Conservation (phyloP, 805 yeast species). For the Scheffersomyces coipomensis region DNA sequence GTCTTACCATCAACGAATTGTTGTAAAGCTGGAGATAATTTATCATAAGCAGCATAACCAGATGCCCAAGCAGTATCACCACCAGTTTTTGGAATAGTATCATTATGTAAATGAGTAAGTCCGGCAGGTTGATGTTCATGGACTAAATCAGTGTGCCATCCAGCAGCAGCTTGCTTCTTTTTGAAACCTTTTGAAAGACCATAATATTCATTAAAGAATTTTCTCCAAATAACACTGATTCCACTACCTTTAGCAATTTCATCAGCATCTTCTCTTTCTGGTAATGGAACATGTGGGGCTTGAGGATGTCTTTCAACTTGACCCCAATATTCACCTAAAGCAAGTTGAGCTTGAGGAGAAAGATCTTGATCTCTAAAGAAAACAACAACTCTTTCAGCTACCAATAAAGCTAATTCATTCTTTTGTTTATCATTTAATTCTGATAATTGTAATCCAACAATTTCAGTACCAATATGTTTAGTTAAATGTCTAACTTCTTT, state of each 20-base stretch:
- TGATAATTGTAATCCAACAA: slow-evolving; percentile 26
- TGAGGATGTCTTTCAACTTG: slow-evolving; percentile 30
- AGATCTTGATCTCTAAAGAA: slow-evolving; percentile 31
- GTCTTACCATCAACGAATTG: slow-evolving; percentile 52
- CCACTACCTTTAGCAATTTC: slow-evolving; percentile 17
- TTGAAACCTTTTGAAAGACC: slow-evolving; percentile 29
- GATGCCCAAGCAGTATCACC: slow-evolving; percentile 60
- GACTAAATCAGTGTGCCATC: slow-evolving; percentile 37
- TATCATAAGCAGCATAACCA: slow-evolving; percentile 59
- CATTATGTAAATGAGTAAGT: slow-evolving; percentile 36
- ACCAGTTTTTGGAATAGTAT: slow-evolving; percentile 45
- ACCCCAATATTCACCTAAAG: slow-evolving; percentile 26
- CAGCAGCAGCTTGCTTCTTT: slow-evolving; percentile 13
- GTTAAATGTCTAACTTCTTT: slow-evolving; percentile 24
- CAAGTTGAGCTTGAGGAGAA: slow-evolving; percentile 29
- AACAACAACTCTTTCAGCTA: slow-evolving; percentile 29
- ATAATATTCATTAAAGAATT: slow-evolving; percentile 20
- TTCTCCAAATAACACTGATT: slow-evolving; percentile 42
- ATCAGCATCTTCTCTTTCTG: slow-evolving; percentile 1
- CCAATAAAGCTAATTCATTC: slow-evolving; percentile 28
- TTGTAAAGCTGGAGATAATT: slow-evolving; percentile 50
- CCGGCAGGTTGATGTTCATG: slow-evolving; percentile 38
- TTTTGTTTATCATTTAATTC: slow-evolving; percentile 24
- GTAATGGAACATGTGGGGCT: slow-evolving; percentile 15
- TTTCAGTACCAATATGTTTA: slow-evolving; percentile 27